Percentiles rank a stretch among this genome's conserved stretches.
These are phyloP conservation scores for Amborella trichopoda DNA, from an alignment of 164 flowering plant genomes.

Conservation along the genomic window DNA sequence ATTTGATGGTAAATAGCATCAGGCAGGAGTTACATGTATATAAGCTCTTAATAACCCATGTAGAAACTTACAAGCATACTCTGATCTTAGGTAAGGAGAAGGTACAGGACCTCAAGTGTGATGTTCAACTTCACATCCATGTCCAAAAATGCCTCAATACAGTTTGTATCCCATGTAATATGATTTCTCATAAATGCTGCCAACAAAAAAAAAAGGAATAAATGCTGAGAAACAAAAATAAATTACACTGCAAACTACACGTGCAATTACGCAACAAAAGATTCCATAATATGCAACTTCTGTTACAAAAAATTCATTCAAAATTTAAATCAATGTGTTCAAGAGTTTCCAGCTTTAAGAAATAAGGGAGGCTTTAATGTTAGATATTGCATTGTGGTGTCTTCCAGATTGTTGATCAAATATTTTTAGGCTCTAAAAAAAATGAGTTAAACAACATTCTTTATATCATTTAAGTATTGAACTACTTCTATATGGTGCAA, in stretches of 20 bases:
- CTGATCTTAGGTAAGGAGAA: not conserved
- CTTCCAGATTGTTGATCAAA: too few species aligned
- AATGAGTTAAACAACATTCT: too few species aligned
- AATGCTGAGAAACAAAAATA: not conserved
- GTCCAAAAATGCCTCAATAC: conserved; percentile 40
- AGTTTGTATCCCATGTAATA: conserved; percentile 44
- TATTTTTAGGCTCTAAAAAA: too few species aligned
- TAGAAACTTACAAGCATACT: not conserved
- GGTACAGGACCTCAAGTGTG: conserved; percentile 45
- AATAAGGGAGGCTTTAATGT: not conserved
- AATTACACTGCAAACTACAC: not conserved
- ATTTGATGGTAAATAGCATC: too few species aligned
- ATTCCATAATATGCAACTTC: not conserved
- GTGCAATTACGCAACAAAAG: not conserved
- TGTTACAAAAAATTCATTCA: not conserved
- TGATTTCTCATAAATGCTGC: conserved; percentile 67
- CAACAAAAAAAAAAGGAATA: conserved; percentile 6
- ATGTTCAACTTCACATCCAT: conserved; percentile 50
- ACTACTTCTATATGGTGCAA: not conserved
- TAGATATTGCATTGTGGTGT: too few species aligned
- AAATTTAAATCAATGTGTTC: not conserved
- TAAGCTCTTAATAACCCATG: too few species aligned
- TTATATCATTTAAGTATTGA: not conserved
- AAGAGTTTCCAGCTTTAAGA: too few species aligned
- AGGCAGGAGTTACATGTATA: too few species aligned